Evolutionary conservation across 2,329 filamentous ascomycete species (phyloP), one percentile per base, ranked within the genome.

Genomic region (Podosphaera fusca): DNA sequence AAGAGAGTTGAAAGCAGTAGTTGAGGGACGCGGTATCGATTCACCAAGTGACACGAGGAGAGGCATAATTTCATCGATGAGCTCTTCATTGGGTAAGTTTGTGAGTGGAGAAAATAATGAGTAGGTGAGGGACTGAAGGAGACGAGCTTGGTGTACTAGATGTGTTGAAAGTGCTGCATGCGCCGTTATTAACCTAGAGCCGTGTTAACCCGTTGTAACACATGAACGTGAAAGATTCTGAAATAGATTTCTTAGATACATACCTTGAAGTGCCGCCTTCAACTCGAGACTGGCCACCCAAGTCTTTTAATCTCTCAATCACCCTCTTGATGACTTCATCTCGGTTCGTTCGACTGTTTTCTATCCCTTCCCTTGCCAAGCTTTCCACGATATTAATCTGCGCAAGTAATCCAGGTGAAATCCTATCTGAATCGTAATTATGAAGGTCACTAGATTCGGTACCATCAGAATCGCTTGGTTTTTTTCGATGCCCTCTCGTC

Each of bases 111-210:
- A 85, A 60, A 87, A 75, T 30, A 90, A 71, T 35, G 75, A 78
- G 62, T 85, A 85, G 1, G 82, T 78, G 38, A 90, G 74, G 58
- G 81, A 83, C 63, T 88, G 84, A 8, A 92, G 72, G 60, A 82
- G 80, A 56, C 85, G 82, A 55, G 84, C 82, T 70, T 90, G 85
- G 68, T 87, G 81, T 12, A 76, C 75, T 50, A 90, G 73, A 65
- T 92, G 84, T 29, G 84, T 84, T 52, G 84, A 81, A 54, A 88
- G 72, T 12, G 84, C 83, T 34, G 82, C 79, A 67, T 87, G 83
- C 38, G 84, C 81, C 49, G 84, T 87, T 66, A 85, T 85, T 61
- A 87, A 72, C 65, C 84, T 88, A 63, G 34, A 49, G 35, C 46
- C 42, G 49, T 21, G 33, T 38, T 42, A 33, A 9, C 49, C 1